Evolutionary conservation across 2,329 filamentous ascomycete species (phyloP).

Genomic region (Curvularia sp.): DNA sequence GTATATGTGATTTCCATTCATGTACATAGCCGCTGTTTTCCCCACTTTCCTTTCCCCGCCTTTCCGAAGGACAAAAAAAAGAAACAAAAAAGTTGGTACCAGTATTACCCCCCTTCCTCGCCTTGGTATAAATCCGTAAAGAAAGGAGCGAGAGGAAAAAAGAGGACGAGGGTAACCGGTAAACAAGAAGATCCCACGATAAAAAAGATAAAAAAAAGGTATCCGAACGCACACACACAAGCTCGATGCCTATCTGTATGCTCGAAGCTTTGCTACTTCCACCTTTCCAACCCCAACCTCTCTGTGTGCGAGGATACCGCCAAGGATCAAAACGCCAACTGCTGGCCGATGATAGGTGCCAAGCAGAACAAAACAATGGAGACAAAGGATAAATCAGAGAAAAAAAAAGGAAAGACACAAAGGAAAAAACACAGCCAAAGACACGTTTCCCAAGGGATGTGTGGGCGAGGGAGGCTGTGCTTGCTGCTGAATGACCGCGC

Average conservation of each 20-base stretch:
- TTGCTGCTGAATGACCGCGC: slow-evolving; percentile 16
- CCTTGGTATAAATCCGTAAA: neutral
- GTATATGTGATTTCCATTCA: slow-evolving; percentile 1
- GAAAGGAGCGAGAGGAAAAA: neutral
- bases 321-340: slow-evolving; percentile 1
- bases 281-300: neutral
- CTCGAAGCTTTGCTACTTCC: slow-evolving; percentile 1
- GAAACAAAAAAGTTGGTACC: neutral
- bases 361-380: slow-evolving; percentile 5
- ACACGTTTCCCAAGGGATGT: slow-evolving; percentile 6
- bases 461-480: neutral
- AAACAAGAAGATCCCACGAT: neutral
- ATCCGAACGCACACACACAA: neutral
- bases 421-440: slow-evolving; percentile 7
- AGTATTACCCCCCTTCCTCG: neutral
- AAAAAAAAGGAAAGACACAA: slow-evolving; percentile 6
- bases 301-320: neutral
- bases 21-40: neutral
- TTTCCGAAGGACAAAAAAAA: neutral
- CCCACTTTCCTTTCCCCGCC: neutral
- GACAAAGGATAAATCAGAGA: neutral
- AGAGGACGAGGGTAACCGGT: neutral
- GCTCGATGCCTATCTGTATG: neutral
- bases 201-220: neutral
- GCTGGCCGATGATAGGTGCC: slow-evolving; percentile 7